Evolutionary conservation across 768 basidiomycete genomes (phyloP), one percentile per base, ranked within the genome.

Genomic region (Gelatoporia subvermispora): DNA sequence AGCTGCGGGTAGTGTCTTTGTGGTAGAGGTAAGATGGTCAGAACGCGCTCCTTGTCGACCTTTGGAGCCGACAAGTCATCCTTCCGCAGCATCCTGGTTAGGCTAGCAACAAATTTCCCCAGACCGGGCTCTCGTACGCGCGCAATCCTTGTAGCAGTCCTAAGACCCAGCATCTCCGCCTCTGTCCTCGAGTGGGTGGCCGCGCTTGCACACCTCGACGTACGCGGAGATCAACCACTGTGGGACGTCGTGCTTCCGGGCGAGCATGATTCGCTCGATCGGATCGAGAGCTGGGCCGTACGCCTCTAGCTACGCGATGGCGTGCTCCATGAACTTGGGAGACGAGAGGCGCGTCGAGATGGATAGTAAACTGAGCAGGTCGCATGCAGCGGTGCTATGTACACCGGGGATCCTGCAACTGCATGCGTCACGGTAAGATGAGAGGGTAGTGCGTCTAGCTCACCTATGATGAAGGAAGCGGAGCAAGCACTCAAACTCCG

Each of bases 151-250:
- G 50, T 39, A 13, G 52, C 42, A 9, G 56, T 57, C 22, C 50
- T 45, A 5, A 49, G 34, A 34, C 68, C 62, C 23, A 70, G 59
- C 54, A 60, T 58, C 55, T 66, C 49, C 55, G 55, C 60, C 50
- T 65, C 66, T 50, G 9, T 56, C 48, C 8, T 54, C 56, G 9
- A 74, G 56, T 7, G 68, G 56, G 16, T 61, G 48, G 1, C 40
- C 43, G 5, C 72, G 59, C 44, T 58, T 48, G 49, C 71, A 70
- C 13, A 73, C 50, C 5, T 61, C 60, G n/a, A 53, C 56, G 47
- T 71, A 71, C n/a, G 71, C 67, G 0, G 67, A 60, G 3, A 52
- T 41, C 10, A 68, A 58, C 73, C 72, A 74, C 31, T 60, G 50
- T 8, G 52, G 53, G 17, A 73, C 57, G 28, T 66, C 59, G 47